Conservation (phyloP, 2,329 filamentous ascomycete genomes). For the Pseudonectria buxi region DNA sequence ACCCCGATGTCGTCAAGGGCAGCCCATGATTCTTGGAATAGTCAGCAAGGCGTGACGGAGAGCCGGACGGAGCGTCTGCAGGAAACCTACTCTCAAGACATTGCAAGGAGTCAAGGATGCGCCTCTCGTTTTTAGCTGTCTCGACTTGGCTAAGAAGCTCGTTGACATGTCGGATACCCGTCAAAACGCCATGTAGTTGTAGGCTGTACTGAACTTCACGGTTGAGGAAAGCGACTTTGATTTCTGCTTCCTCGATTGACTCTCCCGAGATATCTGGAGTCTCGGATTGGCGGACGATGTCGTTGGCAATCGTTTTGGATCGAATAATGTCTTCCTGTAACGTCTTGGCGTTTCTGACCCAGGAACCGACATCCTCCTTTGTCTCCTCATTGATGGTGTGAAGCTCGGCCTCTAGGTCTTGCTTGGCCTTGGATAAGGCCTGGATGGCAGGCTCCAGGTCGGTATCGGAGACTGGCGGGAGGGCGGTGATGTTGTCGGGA, state of each 20-base stretch:
- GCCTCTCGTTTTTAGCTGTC: constrained; percentile 43
- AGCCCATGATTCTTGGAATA: constrained; percentile 43
- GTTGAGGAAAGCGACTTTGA: constrained; percentile 49
- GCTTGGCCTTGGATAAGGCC: constrained; percentile 30
- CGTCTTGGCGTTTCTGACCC: constrained; percentile 77
- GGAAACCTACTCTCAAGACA: constrained; percentile 46
- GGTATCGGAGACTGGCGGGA: constrained; percentile 31
- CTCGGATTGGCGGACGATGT: constrained; percentile 74
- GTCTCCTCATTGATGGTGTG: constrained; percentile 68
- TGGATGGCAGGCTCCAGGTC: constrained; percentile 34
- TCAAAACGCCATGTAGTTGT: constrained; percentile 46
- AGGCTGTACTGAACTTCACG: constrained; percentile 53
- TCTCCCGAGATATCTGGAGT: constrained; percentile 49
- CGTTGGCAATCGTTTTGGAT: constrained; percentile 70
- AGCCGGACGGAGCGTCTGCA: no score
- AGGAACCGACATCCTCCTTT: constrained; percentile 72
- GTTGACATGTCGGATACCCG: constrained; percentile 49
- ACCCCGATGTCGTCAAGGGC: constrained; percentile 54
- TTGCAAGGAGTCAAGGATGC: constrained; percentile 50
- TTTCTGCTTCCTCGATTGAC: constrained; percentile 45
- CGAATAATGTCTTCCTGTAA: constrained; percentile 80
- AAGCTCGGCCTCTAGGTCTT: constrained; percentile 53
- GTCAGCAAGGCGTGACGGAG: constrained; percentile 10
- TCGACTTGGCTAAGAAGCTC: constrained; percentile 58
- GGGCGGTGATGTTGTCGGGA: constrained; percentile 31